These are phyloP conservation scores for Entoloma clypeatum DNA, from an alignment of 1,284 basidiomycete genomes.

Conservation along the genomic window DNA sequence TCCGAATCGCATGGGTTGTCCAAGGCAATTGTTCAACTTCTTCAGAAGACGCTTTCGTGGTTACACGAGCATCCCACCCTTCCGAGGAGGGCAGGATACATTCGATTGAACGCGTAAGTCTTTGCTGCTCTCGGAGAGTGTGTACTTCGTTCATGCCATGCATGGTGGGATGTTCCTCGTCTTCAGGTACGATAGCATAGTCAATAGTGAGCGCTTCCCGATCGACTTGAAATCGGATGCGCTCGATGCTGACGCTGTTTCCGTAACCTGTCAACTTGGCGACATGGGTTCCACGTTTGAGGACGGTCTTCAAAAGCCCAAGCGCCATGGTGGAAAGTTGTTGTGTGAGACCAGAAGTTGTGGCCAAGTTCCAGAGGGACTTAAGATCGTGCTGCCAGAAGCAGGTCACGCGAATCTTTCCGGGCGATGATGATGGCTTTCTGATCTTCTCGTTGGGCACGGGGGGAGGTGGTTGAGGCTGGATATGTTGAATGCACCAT, in stretches of 20 bases:
- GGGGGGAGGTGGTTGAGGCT: slow-evolving; percentile 36
- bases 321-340: slow-evolving; percentile 82
- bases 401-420: slow-evolving; percentile 73
- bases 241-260: slow-evolving; percentile 76
- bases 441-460: slow-evolving; percentile 25
- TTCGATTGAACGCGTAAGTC: slow-evolving; percentile 75
- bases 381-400: slow-evolving; percentile 98
- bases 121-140: slow-evolving; percentile 57
- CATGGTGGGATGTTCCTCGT: slow-evolving; percentile 45
- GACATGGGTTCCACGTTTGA: slow-evolving; percentile 69
- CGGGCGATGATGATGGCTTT: slow-evolving; percentile 34
- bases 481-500: slow-evolving; percentile 83
- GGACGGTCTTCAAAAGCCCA: slow-evolving; percentile 74
- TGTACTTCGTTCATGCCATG: slow-evolving; percentile 56
- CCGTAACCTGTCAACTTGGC: slow-evolving; percentile 81
- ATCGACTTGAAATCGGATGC: slow-evolving; percentile 73
- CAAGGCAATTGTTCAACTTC: slow-evolving; percentile 73
- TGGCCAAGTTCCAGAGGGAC: slow-evolving; percentile 78
- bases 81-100: slow-evolving; percentile 73
- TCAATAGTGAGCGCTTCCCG: slow-evolving; percentile 82
- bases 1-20: slow-evolving; percentile 64
- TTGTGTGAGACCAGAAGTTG: slow-evolving; percentile 52
- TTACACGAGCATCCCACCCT: slow-evolving; percentile 88
- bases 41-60: slow-evolving; percentile 67
- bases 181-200: slow-evolving; percentile 81